Evolutionary conservation across 1,139 yeast species (phyloP).

Genomic region (Protomyces gravidus): DNA sequence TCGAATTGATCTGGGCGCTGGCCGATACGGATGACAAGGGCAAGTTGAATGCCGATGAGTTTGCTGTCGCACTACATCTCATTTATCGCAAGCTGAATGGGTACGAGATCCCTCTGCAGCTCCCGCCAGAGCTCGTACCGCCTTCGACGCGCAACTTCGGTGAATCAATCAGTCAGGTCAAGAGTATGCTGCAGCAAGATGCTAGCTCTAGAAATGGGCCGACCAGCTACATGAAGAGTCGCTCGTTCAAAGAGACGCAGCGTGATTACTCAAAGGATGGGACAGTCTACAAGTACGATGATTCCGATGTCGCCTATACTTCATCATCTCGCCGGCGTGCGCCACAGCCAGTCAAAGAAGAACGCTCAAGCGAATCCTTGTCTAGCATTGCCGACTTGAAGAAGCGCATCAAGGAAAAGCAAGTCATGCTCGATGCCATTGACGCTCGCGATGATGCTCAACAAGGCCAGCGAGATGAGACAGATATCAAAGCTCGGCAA

Average conservation of each 20-base stretch:
- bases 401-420: constrained; percentile 64
- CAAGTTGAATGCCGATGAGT: constrained; percentile 72
- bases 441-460: constrained; percentile 64
- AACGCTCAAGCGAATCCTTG: background rate
- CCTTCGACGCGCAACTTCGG: constrained; percentile 57
- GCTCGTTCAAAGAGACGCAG: constrained; percentile 35
- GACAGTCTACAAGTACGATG: constrained; percentile 63
- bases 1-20: constrained; percentile 91
- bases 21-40: constrained; percentile 89
- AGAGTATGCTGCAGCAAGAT: constrained; percentile 44
- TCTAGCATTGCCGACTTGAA: constrained; percentile 44
- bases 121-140: constrained; percentile 42
- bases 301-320: constrained; percentile 57
- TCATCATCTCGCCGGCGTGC: constrained; percentile 55
- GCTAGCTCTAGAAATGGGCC: constrained; percentile 31
- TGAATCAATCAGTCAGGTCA: constrained; percentile 51
- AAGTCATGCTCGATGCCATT: constrained; percentile 63
- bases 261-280: constrained; percentile 48
- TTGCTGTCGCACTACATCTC: constrained; percentile 86
- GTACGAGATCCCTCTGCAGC: constrained; percentile 59
- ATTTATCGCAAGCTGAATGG: constrained; percentile 84
- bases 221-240: constrained; percentile 33
- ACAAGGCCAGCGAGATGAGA: constrained; percentile 39
- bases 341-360: background rate
- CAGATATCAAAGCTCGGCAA: constrained; percentile 48